Percentiles rank a stretch among this genome's conserved stretches.
These are phyloP conservation scores for Fusarium sp. DNA, from an alignment of 2,329 filamentous ascomycete genomes.

Conservation along the genomic window DNA sequence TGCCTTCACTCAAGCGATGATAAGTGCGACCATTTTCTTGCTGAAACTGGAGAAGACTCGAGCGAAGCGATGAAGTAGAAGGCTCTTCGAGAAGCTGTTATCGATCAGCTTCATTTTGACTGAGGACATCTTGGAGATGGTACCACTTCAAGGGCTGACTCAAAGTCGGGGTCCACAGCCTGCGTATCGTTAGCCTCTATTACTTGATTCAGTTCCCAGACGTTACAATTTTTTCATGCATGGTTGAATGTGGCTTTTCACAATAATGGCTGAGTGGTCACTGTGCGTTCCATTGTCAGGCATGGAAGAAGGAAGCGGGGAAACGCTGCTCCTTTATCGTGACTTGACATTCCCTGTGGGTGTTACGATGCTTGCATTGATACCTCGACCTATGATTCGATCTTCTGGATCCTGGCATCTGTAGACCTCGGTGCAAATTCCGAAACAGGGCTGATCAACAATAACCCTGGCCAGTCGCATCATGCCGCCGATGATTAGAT, in stretches of 20 bases:
- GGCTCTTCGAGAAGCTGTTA: constrained; percentile 23
- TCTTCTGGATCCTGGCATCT: background rate
- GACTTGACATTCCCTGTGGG: background rate
- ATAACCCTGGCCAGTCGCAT: background rate
- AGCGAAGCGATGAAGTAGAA: constrained; percentile 20
- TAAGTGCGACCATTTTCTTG: constrained; percentile 31
- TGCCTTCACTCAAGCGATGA: constrained; percentile 27
- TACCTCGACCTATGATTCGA: constrained; percentile 9
- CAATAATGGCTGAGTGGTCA: background rate
- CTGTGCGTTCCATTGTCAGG: background rate
- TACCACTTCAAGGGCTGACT: constrained; percentile 27
- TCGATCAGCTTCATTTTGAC: background rate
- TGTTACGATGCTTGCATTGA: background rate
- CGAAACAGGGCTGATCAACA: background rate
- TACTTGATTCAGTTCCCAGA: background rate
- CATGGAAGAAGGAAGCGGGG: background rate
- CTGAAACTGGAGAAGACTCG: constrained; percentile 17
- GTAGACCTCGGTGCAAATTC: background rate
- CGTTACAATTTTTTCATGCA: constrained; percentile 16
- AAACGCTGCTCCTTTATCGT: background rate
- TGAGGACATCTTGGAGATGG: too few species aligned
- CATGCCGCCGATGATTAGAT: background rate
- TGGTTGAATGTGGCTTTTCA: background rate
- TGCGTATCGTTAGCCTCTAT: background rate
- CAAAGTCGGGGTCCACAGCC: constrained; percentile 12